Percentiles rank a stretch among this genome's conserved stretches.
Conservation (phyloP, 139 green algal species). For the Pedinophyceae sp. region DNA sequence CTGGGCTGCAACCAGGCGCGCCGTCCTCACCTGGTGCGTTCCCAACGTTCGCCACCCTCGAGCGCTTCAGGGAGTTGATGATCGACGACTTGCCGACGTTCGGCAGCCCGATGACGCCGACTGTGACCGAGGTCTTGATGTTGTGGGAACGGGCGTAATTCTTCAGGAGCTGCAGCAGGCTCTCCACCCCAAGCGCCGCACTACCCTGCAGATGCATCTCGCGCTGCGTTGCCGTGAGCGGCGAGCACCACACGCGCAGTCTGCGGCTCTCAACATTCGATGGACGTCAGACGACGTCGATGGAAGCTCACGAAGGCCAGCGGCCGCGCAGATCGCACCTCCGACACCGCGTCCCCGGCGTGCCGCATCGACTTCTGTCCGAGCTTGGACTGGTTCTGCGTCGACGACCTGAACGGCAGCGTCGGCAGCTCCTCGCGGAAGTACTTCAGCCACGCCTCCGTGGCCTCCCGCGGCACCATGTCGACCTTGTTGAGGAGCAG, state of each 20-base stretch:
- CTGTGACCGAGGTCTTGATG: slow-evolving; percentile 87
- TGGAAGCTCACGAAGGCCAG: too few species aligned
- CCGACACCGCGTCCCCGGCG: too few species aligned
- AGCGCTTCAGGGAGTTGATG: slow-evolving; percentile 93
- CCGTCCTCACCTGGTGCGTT: slow-evolving; percentile 18
- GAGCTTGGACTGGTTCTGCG: slow-evolving; percentile 77
- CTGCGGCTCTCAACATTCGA: too few species aligned
- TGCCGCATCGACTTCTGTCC: slow-evolving; percentile 11
- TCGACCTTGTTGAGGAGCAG: slow-evolving; percentile 98
- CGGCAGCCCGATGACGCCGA: slow-evolving; percentile 90
- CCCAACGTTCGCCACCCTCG: slow-evolving; percentile 53
- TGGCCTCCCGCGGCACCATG: slow-evolving; percentile 73
- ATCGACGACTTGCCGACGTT: slow-evolving; percentile 95
- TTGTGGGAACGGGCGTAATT: slow-evolving; percentile 76
- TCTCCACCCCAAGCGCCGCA: slow-evolving; percentile 81
- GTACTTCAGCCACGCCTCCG: slow-evolving; percentile 82
- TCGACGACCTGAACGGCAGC: slow-evolving; percentile 93
- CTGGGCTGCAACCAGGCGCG: neutral
- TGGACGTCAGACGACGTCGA: too few species aligned
- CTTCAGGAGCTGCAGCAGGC: slow-evolving; percentile 93
- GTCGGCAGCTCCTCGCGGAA: slow-evolving; percentile 83
- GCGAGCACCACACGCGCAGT: too few species aligned
- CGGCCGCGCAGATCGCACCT: too few species aligned
- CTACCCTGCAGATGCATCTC: neutral
- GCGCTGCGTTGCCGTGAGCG: neutral